Evolutionary conservation across 805 yeast genomes (phyloP).

Genomic region (Candida methanosorbosa): DNA sequence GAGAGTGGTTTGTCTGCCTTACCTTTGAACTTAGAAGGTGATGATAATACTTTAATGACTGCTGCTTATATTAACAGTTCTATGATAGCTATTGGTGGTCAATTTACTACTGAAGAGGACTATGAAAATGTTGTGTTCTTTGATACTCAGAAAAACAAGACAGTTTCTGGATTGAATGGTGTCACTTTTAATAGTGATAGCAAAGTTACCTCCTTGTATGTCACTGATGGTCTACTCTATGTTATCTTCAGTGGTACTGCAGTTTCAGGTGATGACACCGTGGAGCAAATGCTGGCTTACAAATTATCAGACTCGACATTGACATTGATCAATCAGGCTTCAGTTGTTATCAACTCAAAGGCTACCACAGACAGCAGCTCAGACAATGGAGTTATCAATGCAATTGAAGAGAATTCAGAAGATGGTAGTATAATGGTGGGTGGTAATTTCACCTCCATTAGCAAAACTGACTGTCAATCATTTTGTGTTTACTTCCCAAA

Average conservation of each 20-base stretch:
- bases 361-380: neutral
- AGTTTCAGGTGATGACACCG: slow-evolving; percentile 4
- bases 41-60: slow-evolving; percentile 13
- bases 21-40: slow-evolving; percentile 14
- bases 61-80: slow-evolving; percentile 41
- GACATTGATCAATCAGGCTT: neutral
- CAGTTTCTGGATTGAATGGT: slow-evolving; percentile 5
- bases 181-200: slow-evolving; percentile 16
- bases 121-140: slow-evolving; percentile 15
- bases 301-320: neutral
- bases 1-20: slow-evolving; percentile 3
- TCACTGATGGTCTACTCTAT: slow-evolving; percentile 29
- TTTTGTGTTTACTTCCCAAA: slow-evolving; percentile 59
- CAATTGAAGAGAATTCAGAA: slow-evolving; percentile 31
- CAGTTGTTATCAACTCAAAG: neutral
- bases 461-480: slow-evolving; percentile 38
- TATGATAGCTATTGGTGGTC: slow-evolving; percentile 52
- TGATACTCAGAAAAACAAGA: slow-evolving; percentile 1
- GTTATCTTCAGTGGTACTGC: slow-evolving; percentile 37
- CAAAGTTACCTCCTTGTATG: slow-evolving; percentile 21
- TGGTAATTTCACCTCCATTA: slow-evolving; percentile 59
- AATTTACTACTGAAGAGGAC: slow-evolving; percentile 26
- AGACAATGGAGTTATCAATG: slow-evolving; percentile 24
- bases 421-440: slow-evolving; percentile 51
- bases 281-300: slow-evolving; percentile 44